Percentiles rank a stretch among this genome's conserved stretches.
These are phyloP conservation scores for Naganishia friedmannii DNA, from an alignment of 768 basidiomycete genomes.

Conservation along the genomic window DNA sequence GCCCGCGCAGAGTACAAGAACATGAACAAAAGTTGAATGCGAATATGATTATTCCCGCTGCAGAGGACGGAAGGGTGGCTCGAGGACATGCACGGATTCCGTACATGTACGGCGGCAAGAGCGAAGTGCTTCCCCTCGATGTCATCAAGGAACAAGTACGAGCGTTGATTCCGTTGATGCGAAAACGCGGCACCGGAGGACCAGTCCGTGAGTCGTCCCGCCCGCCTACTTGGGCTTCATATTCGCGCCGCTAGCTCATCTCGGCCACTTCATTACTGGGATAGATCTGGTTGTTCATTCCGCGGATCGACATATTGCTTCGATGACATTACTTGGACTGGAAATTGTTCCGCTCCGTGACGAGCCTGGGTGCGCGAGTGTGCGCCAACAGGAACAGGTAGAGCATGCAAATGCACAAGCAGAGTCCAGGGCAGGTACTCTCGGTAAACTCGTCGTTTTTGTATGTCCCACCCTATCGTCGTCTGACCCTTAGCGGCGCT, in stretches of 20 bases:
- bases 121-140: slow-evolving; percentile 33
- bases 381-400: not conserved
- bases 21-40: slow-evolving; percentile 38
- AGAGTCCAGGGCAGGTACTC: no score
- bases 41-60: slow-evolving; percentile 12
- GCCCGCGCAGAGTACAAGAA: slow-evolving; percentile 41
- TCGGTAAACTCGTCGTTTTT: not conserved
- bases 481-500: not conserved
- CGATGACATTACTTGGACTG: not conserved
- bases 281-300: not conserved
- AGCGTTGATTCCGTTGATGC: slow-evolving; percentile 37
- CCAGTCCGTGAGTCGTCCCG: slow-evolving; percentile 42
- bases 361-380: not conserved
- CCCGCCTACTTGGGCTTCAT: not conserved
- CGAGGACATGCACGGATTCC: slow-evolving; percentile 11
- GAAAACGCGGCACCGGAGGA: slow-evolving; percentile 36
- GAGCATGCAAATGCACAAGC: not conserved
- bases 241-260: not conserved
- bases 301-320: not conserved
- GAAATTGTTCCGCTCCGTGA: not conserved
- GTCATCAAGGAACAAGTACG: slow-evolving; percentile 34
- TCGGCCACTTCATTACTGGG: no score
- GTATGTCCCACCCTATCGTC: slow-evolving; percentile 2
- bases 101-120: slow-evolving; percentile 39
- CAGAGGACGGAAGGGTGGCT: slow-evolving; percentile 26